Percentiles rank a stretch among this genome's conserved stretches.
Evolutionary conservation across 75 land plant species (phyloP).

Genomic region (Ceratopteris richardii): DNA sequence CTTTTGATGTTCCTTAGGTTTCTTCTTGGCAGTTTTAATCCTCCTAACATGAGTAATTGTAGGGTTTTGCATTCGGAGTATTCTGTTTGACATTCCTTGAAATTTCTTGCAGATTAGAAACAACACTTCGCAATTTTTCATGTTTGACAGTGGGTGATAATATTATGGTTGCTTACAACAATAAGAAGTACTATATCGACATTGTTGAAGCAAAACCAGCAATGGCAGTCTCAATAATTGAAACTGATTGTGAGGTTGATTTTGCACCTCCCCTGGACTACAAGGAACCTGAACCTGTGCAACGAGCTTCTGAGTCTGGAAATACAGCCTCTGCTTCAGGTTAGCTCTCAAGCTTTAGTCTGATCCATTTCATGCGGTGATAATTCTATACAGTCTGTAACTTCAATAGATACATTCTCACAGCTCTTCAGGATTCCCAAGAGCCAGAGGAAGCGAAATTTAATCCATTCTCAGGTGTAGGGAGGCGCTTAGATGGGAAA

Average conservation of each 20-base stretch:
- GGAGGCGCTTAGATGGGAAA: constrained; percentile 77
- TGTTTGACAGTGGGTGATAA: constrained; percentile 87
- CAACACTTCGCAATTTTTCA: constrained; percentile 75
- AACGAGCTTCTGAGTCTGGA: constrained; percentile 6
- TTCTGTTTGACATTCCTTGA: no score
- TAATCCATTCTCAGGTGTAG: constrained; percentile 62
- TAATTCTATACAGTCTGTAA: no score
- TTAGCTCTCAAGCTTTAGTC: background rate
- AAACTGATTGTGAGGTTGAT: constrained; percentile 96
- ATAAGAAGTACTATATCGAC: constrained; percentile 84
- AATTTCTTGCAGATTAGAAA: constrained; percentile 60
- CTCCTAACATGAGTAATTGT: no score
- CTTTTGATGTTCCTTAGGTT: no score
- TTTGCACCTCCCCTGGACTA: constrained; percentile 95
- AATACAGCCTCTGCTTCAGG: constrained; percentile 27
- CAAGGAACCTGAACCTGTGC: constrained; percentile 68
- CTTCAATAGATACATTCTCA: no score
- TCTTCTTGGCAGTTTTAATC: no score
- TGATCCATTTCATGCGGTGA: no score
- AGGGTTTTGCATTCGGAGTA: no score
- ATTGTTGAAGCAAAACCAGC: constrained; percentile 84
- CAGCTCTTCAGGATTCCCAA: constrained; percentile 33
- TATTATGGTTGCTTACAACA: constrained; percentile 92
- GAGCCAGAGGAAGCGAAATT: constrained; percentile 44
- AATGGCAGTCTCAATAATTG: constrained; percentile 78